These are phyloP conservation scores for Golubevia pallescens DNA, from an alignment of 1,284 basidiomycete species.

Conservation along the genomic window DNA sequence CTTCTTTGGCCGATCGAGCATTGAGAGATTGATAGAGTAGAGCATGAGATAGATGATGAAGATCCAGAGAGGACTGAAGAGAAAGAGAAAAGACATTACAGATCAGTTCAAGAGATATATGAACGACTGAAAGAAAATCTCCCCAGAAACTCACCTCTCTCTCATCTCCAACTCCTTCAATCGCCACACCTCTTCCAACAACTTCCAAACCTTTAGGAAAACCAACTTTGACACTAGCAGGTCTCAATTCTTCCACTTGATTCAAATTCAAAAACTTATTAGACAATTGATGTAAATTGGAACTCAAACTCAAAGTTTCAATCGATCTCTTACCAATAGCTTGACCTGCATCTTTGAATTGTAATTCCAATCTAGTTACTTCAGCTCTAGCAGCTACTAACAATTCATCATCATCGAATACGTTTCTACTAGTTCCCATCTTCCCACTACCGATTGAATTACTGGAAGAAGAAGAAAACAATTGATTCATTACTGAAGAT, in stretches of 20 bases:
- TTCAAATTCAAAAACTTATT: conserved; percentile 31
- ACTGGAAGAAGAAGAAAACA: background rate
- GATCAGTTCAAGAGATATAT: too few species aligned
- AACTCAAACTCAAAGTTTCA: conserved; percentile 15
- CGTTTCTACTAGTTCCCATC: conserved; percentile 16
- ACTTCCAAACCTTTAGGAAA: conserved; percentile 24
- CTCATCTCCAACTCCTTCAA: too few species aligned
- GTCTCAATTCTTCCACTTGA: conserved; percentile 29
- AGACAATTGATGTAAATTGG: conserved; percentile 17
- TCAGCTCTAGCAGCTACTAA: conserved; percentile 44
- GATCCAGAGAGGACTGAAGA: background rate
- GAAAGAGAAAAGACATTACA: too few species aligned
- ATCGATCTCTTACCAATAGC: conserved; percentile 16
- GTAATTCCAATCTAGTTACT: conserved; percentile 49
- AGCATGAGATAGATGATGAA: conserved; percentile 22
- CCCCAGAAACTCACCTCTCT: conserved; percentile 20
- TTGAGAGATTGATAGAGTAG: conserved; percentile 46
- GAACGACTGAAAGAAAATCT: background rate
- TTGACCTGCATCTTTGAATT: conserved; percentile 40
- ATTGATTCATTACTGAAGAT: background rate
- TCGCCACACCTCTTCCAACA: too few species aligned
- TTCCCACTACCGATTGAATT: background rate
- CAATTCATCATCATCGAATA: conserved; percentile 46
- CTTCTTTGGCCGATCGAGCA: conserved; percentile 42
- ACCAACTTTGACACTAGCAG: conserved; percentile 21